Evolutionary conservation across 768 basidiomycete genomes (phyloP), one percentile per base, ranked within the genome.

Genomic region (Rossbeevera mucosa): DNA sequence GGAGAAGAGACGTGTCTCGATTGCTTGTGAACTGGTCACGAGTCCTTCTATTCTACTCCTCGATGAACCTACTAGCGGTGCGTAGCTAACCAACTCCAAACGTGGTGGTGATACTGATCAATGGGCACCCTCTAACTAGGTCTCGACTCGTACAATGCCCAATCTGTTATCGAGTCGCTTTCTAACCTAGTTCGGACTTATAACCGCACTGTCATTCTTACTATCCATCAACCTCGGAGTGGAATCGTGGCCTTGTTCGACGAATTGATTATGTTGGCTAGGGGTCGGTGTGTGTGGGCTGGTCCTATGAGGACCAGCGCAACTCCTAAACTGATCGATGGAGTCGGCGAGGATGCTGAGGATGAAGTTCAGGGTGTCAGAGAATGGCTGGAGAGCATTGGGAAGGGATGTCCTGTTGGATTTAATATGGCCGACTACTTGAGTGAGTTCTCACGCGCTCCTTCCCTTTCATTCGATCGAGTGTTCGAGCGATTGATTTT

Each of bases 371-470:
- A 64, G 44, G 65, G 65, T 25, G 66, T 67, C 5, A 60, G 67
- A 28, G 80, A 80, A 2, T 93, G 96, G 71, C 89, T 98, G 54
- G 76, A 80, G 25, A 74, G 74, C 5, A 83, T 94, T 45, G 94
- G 88, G 1, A 79, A 83, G 52, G 81, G 85, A 0, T 99, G 96
- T 64, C 96, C 96, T 5, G 75, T 83, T 9, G 96, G 95, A 0
- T 98, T 94, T 69, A 99, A 99, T 65, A 90, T 98, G 57, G 96
- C 95, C 0, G 96, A 99, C 72, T 97, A 84, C 71, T 73, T 98
- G 51, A 97, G 94, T 94, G 65, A 49, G 88, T 79, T 38, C 16
- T 31, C 6, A 5, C 40, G 4, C 13, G n/a, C 42, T 26, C 5
- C 11, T 12, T 11, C 7, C n/a, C 5, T 26, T 48, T 22, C 41